These are phyloP conservation scores for Petrea volubilis DNA, from an alignment of 257 asterid species.

Conservation along the genomic window DNA sequence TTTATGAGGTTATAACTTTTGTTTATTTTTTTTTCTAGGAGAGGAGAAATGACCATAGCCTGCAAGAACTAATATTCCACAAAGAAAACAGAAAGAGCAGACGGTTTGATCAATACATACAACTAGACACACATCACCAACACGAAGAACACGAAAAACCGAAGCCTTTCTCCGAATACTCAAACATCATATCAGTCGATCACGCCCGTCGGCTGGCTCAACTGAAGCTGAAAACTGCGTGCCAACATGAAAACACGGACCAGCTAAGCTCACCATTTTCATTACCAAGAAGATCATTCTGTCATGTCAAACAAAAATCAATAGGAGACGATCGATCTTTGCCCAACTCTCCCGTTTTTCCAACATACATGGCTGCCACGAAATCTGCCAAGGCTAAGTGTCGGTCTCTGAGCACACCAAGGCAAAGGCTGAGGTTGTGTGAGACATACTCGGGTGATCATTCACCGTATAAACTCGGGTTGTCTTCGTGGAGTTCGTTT, in stretches of 20 bases:
- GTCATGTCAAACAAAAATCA: constrained; percentile 54
- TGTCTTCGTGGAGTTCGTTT: constrained; percentile 55
- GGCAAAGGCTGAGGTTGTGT: constrained; percentile 53
- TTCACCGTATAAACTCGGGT: constrained; percentile 57
- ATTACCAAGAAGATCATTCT: constrained; percentile 68
- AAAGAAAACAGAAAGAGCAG: constrained; percentile 47
- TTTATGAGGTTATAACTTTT: too few species aligned
- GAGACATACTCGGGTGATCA: constrained; percentile 61
- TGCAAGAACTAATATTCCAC: constrained; percentile 41
- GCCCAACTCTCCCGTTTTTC: constrained; percentile 61
- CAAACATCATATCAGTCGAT: constrained; percentile 35
- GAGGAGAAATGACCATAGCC: constrained; percentile 47
- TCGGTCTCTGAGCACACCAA: constrained; percentile 79
- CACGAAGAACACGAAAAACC: constrained; percentile 38
- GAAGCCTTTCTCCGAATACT: constrained; percentile 28
- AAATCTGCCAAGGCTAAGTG: constrained; percentile 85
- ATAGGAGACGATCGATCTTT: constrained; percentile 55
- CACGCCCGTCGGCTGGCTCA: constrained; percentile 35
- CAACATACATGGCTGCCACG: constrained; percentile 83
- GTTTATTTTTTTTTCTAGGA: constrained; percentile 45
- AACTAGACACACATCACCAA: constrained; percentile 31
- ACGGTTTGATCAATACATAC: constrained; percentile 37
- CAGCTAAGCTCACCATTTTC: constrained; percentile 51
- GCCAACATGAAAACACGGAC: constrained; percentile 45
- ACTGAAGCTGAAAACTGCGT: constrained; percentile 34